Base-by-base conservation (phyloP, 129 eudicot species). In the Sambucus nigra region DNA sequence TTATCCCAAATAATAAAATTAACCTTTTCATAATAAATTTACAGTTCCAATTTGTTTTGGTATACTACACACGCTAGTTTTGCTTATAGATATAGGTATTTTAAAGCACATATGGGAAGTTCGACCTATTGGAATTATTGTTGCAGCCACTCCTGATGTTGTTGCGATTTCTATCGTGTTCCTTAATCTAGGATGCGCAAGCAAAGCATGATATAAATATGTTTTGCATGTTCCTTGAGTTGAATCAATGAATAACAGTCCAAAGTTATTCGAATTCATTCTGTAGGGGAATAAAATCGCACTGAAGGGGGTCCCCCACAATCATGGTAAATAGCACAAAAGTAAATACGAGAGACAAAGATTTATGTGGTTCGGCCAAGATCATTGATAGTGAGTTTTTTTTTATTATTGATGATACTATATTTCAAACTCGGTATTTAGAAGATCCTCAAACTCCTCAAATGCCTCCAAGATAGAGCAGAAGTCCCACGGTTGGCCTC, bases 1-100 rank as follows among this genome's bases (percentile, higher is more conserved):
- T 69, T 67, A 54, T 69, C 75, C 59, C 59, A 69, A 11, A 69
- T 53, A 1, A 69, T 69, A 6, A 19, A 38, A 1, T 13, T 6
- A 15, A 51, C 24, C n/a, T 3, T 11, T 15, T 3, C 38, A 0
- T 2, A 62, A 1, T 2, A 61, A 38, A 3, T 25, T 15, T 5
- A n/a, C 47, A 9, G 61, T 3, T 2, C 46, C 53, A 5, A 39
- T 27, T 55, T 62, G 55, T 14, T 50, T 51, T 11, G 48, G 9
- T 18, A 50, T 25, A 47, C 5, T 33, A n/a, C 55, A 66, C 10
- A 7, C 7, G 13, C 8, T 14, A 16, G 22, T 0, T 0, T 25
- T 44, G 0, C 31, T 21, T 7, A 25, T 2, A n/a, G 3, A 27
- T 19, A 61, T 13, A 5, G 47, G 66, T 5, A 73, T 39, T 23